Evolutionary conservation across 2,329 filamentous ascomycete genomes (phyloP).

Genomic region (Cercospora zeina): DNA sequence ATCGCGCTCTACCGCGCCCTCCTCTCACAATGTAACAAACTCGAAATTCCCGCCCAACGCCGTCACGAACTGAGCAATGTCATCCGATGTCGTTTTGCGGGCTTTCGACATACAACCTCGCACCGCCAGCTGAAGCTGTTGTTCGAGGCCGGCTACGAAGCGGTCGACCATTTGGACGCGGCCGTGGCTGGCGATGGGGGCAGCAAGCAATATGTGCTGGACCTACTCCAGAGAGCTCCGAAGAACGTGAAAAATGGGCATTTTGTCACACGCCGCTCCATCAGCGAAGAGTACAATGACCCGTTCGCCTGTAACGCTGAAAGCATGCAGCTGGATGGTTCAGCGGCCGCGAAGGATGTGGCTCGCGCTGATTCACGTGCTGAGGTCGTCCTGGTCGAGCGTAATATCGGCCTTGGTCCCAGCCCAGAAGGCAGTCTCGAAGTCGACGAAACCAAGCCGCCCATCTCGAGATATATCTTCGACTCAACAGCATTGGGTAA

Average conservation of each 20-base stretch:
- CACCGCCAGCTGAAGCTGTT: constrained; percentile 61
- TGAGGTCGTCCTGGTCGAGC: background rate
- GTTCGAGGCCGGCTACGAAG: constrained; percentile 68
- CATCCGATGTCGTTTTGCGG: constrained; percentile 62
- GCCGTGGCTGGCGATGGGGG: constrained; percentile 40
- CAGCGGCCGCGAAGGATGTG: background rate
- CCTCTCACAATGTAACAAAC: constrained; percentile 51
- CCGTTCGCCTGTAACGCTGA: background rate
- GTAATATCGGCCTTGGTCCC: background rate
- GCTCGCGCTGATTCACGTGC: background rate
- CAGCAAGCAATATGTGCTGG: constrained; percentile 34
- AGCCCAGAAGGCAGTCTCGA: background rate
- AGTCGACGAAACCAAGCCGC: background rate
- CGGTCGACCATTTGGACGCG: constrained; percentile 48
- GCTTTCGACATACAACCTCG: constrained; percentile 60
- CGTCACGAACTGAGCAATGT: constrained; percentile 53
- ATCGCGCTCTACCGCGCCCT: constrained; percentile 73
- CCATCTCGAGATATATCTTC: background rate
- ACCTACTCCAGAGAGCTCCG: constrained; percentile 35
- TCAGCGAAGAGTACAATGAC: constrained; percentile 13
- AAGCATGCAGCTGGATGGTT: background rate
- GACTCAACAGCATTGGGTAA: background rate
- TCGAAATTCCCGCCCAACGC: constrained; percentile 19
- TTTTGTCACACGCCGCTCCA: background rate
- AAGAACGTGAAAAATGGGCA: constrained; percentile 18